phyloP scores from a whole-genome alignment of 345 rosid genomes.

The Dipteronia sinensis region DNA sequence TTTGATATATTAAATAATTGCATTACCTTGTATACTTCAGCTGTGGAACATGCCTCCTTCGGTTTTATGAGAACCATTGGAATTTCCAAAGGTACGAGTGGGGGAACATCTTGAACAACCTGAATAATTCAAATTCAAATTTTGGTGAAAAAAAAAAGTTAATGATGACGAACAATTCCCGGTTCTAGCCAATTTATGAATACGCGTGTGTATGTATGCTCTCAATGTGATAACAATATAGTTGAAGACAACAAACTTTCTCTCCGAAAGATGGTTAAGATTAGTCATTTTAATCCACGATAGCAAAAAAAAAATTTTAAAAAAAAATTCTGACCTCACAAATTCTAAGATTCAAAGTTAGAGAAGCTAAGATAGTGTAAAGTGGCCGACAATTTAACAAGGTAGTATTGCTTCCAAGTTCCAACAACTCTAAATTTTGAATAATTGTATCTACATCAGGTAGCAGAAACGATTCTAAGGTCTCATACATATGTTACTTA shows the following conservation, averaged over 20 bases:
- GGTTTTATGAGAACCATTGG: constrained; percentile 95
- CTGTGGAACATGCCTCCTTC: constrained; percentile 84
- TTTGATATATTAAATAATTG: not conserved
- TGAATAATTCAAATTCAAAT: constrained; percentile 30
- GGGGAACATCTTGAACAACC: constrained; percentile 83
- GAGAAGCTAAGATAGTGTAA: not conserved
- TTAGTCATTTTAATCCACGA: not conserved
- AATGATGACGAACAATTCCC: not conserved
- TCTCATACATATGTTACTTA: not conserved
- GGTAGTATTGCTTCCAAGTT: not conserved
- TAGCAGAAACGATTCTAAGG: not conserved
- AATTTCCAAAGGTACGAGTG: constrained; percentile 68
- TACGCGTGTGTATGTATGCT: not conserved
- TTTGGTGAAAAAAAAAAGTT: constrained; percentile 21
- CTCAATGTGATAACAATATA: not conserved
- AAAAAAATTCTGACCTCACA: not conserved
- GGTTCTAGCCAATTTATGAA: not conserved
- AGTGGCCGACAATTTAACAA: not conserved
- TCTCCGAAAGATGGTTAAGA: not conserved
- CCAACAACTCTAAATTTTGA: not conserved
- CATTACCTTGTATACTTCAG: constrained; percentile 89
- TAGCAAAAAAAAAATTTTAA: not conserved
- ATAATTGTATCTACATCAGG: not conserved
- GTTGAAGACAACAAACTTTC: not conserved
- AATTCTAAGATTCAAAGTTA: constrained; percentile 4